Evolutionary conservation across 2,329 filamentous ascomycete genomes (phyloP), one percentile per base, ranked within the genome.

Genomic region (Thielaviopsis populi): DNA sequence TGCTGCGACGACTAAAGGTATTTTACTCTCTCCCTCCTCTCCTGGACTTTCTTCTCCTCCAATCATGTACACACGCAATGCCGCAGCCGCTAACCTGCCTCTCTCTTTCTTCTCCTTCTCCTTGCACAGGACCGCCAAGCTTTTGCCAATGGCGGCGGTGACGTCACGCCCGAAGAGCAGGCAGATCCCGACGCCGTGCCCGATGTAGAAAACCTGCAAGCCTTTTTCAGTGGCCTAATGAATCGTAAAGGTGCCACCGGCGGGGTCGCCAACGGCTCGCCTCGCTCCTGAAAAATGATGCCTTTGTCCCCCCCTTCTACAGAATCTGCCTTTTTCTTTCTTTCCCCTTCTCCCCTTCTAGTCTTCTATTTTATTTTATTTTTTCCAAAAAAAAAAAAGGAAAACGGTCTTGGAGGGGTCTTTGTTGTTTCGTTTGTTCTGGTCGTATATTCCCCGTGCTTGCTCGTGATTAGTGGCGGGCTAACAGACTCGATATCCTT

Each of bases 1-100:
- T 95, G 87, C 76, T 96, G 65, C 87, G 91, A 73, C 83, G 88
- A 69, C 78, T 95, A 66, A 91, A 91, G 83, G 89, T 92, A 75
- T 70, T 75, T 30, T 19, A 30, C n/a, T 37, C 24, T 13, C 41
- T 37, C 13, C n/a, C 1, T 30, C 19, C 61, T 37, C 48, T 37
- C 42, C 33, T 41, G 19, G 50, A 17, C 56, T 22, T 30, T 10
- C 8, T 54, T 37, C 24, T n/a, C n/a, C 15, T 30, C n/a, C 17
- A 33, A 24, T 40, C 15, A n/a, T 17, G 15, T 11, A 19, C 11
- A 33, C 30, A 15, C 46, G 1, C 6, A 27, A 11, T 10, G 2
- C 7, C 11, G 15, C 46, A 5, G 17, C 24, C 8, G 22, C 56
- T 63, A 61, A 61, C 56, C 33, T 5, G 15, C 2, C 19, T 22